A percentile compares a stretch with the other conserved stretches of the same genome.
phyloP scores from a whole-genome alignment of 2,329 filamentous ascomycete species.

The Tricladium varicosporioides region DNA sequence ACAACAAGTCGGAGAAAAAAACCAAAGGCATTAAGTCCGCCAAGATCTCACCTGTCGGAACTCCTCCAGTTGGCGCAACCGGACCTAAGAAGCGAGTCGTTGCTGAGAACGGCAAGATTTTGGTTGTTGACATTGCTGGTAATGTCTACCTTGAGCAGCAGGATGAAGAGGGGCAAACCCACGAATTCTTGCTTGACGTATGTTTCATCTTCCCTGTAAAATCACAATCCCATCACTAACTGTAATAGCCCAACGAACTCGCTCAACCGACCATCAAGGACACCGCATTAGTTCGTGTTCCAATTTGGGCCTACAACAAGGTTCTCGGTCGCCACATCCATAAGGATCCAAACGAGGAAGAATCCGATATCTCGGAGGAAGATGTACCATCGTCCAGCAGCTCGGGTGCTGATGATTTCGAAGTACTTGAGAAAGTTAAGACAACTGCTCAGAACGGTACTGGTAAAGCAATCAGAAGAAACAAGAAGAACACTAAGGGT shows the following conservation, averaged over 20 bases:
- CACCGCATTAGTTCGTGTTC: constrained; percentile 78
- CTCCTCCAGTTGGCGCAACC: constrained; percentile 53
- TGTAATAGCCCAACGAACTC: constrained; percentile 72
- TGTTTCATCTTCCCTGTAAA: constrained; percentile 38
- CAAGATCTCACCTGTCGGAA: constrained; percentile 38
- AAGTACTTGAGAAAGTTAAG: constrained; percentile 55
- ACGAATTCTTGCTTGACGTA: constrained; percentile 87
- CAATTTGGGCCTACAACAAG: constrained; percentile 66
- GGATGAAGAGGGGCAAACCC: constrained; percentile 78
- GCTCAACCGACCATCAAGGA: constrained; percentile 72
- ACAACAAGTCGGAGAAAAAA: constrained; percentile 55
- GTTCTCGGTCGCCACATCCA: constrained; percentile 50
- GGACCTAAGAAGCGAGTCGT: constrained; percentile 84
- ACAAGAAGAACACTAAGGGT: constrained; percentile 28
- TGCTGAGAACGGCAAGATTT: constrained; percentile 90
- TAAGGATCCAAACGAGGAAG: constrained; percentile 37
- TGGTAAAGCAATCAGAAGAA: constrained; percentile 25
- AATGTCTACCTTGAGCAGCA: constrained; percentile 95
- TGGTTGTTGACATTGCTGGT: constrained; percentile 87
- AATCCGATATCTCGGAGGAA: constrained; percentile 42
- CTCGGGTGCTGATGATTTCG: constrained; percentile 61
- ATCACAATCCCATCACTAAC: constrained; percentile 21
- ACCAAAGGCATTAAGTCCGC: constrained; percentile 46
- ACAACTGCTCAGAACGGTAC: constrained; percentile 30
- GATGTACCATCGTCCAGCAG: constrained; percentile 52